A percentile compares a stretch with the other conserved stretches of the same genome.
Evolutionary conservation across 1,284 basidiomycete species (phyloP).

Genomic region (Papiliotrema flavescens): DNA sequence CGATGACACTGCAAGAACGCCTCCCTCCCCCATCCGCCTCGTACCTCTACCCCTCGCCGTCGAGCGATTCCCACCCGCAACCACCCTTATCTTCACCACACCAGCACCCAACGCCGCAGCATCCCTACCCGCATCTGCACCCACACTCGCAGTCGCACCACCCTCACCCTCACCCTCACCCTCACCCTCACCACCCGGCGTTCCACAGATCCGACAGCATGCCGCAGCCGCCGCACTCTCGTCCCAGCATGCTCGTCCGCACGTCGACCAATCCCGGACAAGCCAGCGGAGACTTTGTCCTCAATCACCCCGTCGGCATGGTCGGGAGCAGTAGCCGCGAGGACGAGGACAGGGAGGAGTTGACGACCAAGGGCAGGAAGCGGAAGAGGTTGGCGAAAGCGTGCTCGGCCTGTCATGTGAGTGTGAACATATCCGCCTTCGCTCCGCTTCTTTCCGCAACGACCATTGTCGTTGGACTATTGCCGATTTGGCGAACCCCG

Average conservation of each 20-base stretch:
- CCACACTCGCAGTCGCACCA: neutral
- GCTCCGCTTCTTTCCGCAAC: neutral
- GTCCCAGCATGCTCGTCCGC: neutral
- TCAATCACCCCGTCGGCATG: neutral
- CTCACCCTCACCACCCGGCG: neutral
- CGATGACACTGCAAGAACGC: neutral
- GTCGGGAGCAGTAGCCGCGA: neutral
- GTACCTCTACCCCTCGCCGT: neutral
- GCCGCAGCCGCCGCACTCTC: neutral
- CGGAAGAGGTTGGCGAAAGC: conserved; percentile 36
- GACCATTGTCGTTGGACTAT: neutral
- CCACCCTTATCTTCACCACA: neutral
- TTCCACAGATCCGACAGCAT: neutral
- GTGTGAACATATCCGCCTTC: conserved; percentile 10
- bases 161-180: neutral
- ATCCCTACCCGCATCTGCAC: neutral
- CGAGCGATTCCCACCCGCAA: neutral
- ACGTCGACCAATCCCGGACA: neutral
- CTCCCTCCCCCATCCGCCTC: neutral
- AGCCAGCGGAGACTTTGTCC: neutral
- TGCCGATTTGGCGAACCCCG: neutral
- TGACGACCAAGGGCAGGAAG: conserved; percentile 42
- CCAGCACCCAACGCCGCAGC: neutral
- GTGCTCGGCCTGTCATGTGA: conserved; percentile 48
- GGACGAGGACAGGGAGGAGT: conserved; percentile 37